Evolutionary conservation across 306 rosid species (phyloP).

Genomic region (Rosa lucieae): DNA sequence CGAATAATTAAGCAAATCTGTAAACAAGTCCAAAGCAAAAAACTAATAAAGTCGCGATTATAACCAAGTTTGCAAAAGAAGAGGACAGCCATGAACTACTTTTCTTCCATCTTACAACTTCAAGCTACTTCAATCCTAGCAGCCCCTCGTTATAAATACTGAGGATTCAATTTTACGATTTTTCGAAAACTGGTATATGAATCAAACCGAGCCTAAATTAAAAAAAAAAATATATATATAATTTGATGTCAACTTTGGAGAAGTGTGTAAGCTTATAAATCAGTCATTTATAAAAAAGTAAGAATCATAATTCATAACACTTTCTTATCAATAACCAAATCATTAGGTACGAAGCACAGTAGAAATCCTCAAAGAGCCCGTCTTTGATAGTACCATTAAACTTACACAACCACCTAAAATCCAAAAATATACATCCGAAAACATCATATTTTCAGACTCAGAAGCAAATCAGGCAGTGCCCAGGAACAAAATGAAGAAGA

Average conservation of each 20-base stretch:
- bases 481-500: not conserved
- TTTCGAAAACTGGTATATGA: not conserved
- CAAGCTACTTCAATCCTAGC: not conserved
- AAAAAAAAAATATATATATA: not conserved
- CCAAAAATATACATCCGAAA: not conserved
- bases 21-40: too few relatives aligned
- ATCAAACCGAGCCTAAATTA: not conserved
- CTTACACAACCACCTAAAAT: not conserved
- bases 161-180: not conserved
- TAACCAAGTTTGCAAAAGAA: too few relatives aligned
- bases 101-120: not conserved
- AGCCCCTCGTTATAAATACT: not conserved
- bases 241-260: not conserved
- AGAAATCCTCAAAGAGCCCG: not conserved
- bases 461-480: not conserved
- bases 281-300: not conserved
- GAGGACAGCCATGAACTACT: not conserved
- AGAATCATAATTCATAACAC: not conserved
- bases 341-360: not conserved
- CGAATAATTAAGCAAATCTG: not conserved
- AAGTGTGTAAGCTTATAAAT: not conserved
- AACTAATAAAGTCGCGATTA: too few relatives aligned
- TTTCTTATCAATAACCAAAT: not conserved
- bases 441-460: not conserved
- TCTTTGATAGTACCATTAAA: not conserved